These are phyloP conservation scores for Phaffia rhodozyma DNA, from an alignment of 1,284 basidiomycete species.

Conservation along the genomic window DNA sequence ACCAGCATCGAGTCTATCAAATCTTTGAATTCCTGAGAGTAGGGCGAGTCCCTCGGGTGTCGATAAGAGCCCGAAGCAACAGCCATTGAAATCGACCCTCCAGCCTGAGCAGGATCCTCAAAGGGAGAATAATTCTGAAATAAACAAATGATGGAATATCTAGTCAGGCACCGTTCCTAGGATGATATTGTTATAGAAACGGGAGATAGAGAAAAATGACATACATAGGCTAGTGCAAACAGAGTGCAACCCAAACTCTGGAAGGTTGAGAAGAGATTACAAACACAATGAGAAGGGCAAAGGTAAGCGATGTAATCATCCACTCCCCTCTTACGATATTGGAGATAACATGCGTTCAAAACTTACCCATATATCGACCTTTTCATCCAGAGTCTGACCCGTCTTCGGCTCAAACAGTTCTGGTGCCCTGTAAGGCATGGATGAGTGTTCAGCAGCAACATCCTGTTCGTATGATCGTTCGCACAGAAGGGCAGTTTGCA, in stretches of 20 bases:
- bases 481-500: background rate
- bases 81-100: conserved; percentile 91
- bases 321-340: background rate
- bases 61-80: conserved; percentile 75
- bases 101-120: conserved; percentile 67
- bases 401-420: conserved; percentile 94
- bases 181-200: background rate
- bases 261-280: background rate
- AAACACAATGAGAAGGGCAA: background rate
- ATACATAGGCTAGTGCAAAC: conserved; percentile 75
- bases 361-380: conserved; percentile 87
- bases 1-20: conserved; percentile 75
- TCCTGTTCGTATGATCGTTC: conserved; percentile 43
- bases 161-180: background rate
- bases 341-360: background rate
- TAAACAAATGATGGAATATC: background rate
- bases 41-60: conserved; percentile 56
- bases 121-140: conserved; percentile 60
- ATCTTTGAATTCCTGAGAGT: conserved; percentile 64
- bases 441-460: conserved; percentile 85
- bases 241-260: conserved; percentile 86
- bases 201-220: background rate
- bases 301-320: no score
- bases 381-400: conserved; percentile 71
- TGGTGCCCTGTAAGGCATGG: conserved; percentile 91